Base-by-base conservation (phyloP, 106 monocot genomes). In the Iris macrosiphon region DNA sequence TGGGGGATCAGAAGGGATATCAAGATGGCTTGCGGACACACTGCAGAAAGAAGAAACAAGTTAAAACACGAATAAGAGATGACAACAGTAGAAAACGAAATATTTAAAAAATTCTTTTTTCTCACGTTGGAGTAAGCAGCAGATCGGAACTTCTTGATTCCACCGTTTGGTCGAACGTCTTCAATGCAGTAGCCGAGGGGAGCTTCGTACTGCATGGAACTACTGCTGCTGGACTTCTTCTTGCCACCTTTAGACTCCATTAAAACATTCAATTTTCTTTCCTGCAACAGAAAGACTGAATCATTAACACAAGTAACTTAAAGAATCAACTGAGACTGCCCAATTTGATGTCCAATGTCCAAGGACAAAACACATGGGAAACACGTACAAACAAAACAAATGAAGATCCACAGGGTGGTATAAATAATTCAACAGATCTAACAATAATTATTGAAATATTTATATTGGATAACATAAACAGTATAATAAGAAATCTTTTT, bases 111-210 rank as follows among this genome's bases (percentile, higher is more conserved):
- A 2, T 42, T 42, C n/a, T 42, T 4, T 35, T 6, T 6, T 6
- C 34, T 35, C 10, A 35, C 41, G 25, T 49, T 49, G 48, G 48
- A 92, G 85, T 92, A 92, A 24, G 82, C 92, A 82, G 92, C 92
- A 76, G 92, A 85, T 15, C 73, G 72, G 67, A 86, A 92, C 73
- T 92, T 92, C 82, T 86, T 73, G 59, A 92, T 82, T 41, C 82
- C 92, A 22, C 92, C 92, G 60, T 79, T 66, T 2, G 92, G 92
- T 64, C 92, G 86, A 79, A 92, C 73, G 67, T 92, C 92, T 55
- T 92, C 92, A 76, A 86, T 82, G 79, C 82, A 72, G 82, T 92
- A 92, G 19, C 82, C 86, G 12, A 92, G 92, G 63, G 92, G 92
- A 73, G 61, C 82, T 82, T 92, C 92, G 70, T 86, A 86, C n/a